Evolutionary conservation across 805 yeast genomes (phyloP), one percentile per base, ranked within the genome.

Genomic region (Candida fluviatilis): DNA sequence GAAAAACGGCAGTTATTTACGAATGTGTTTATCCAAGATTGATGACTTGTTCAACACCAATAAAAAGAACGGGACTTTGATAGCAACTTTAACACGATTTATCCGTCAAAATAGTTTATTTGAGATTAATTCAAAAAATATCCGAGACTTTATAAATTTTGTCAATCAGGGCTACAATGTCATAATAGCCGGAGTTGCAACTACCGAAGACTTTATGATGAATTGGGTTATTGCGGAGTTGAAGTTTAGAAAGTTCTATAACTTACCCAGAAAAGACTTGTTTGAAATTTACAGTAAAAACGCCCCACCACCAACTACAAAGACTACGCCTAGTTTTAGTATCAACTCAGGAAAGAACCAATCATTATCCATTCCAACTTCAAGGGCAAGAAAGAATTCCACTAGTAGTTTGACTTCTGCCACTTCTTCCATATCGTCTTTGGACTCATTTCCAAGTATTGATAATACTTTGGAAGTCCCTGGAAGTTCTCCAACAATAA

Each of bases 51-150:
- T 70, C 54, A 66, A 66, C 41, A 58, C 63, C n/a, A 55, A 71
- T 12, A 75, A 64, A 42, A 75, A 72, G 42, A 76, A 74, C 46
- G 75, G 73, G 18, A 58, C 71, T 8, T 50, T 77, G 18, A 58
- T 75, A 36, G 75, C 80, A 3, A 63, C 66, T 6, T 61, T 76
- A 17, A 62, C 76, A 0, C 63, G 72, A 38, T 63, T 73, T 32
- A 56, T 76, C 2, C 54, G 78, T 36, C 64, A 64, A 44, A 66
- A 66, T 33, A 54, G 73, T 4, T 40, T 45, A 14, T 58, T 53
- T 39, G 62, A 57, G 14, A 59, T 62, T 6, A 59, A 60, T 29
- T 46, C 65, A 2, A 71, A 69, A 29, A 62, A 51, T 33, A 46
- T 70, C 2, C 37, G 53, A 13, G 77, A 71, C 36, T 58, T 71